These are phyloP conservation scores for Myriosclerotinia curreyana DNA, from an alignment of 2,329 filamentous ascomycete species.

Conservation along the genomic window DNA sequence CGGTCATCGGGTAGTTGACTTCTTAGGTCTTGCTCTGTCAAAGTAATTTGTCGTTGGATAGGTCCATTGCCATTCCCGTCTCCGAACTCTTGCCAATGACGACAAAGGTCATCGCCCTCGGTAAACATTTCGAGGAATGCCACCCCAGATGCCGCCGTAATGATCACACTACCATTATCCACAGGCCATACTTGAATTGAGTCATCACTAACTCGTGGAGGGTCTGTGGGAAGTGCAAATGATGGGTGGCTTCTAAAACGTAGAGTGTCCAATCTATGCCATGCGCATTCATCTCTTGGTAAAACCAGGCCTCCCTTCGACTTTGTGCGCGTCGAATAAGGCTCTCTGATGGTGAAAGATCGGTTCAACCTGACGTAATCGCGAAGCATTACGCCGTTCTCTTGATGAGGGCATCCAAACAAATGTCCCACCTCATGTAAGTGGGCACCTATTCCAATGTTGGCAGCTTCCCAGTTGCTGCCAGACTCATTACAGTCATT, in stretches of 20 bases:
- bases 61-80: conserved; percentile 56
- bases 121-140: conserved; percentile 80
- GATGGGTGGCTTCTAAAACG: conserved; percentile 88
- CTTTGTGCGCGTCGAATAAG: conserved; percentile 83
- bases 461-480: conserved; percentile 93
- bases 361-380: conserved; percentile 85
- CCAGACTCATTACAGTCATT: conserved; percentile 86
- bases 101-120: conserved; percentile 78
- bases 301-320: conserved; percentile 74
- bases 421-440: conserved; percentile 87
- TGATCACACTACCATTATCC: conserved; percentile 70
- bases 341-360: conserved; percentile 75
- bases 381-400: conserved; percentile 85
- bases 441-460: conserved; percentile 89
- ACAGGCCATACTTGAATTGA: conserved; percentile 85
- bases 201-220: conserved; percentile 59
- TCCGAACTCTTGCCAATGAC: conserved; percentile 76
- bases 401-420: conserved; percentile 86
- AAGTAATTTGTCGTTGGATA: conserved; percentile 66
- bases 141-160: conserved; percentile 77
- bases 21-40: conserved; percentile 74
- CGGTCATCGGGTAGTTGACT: conserved; percentile 68
- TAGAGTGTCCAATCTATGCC: conserved; percentile 86
- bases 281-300: conserved; percentile 78
- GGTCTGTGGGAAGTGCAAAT: conserved; percentile 79